phyloP scores from a whole-genome alignment of 2,329 filamentous ascomycete species.

The Lachnellula occidentalis region DNA sequence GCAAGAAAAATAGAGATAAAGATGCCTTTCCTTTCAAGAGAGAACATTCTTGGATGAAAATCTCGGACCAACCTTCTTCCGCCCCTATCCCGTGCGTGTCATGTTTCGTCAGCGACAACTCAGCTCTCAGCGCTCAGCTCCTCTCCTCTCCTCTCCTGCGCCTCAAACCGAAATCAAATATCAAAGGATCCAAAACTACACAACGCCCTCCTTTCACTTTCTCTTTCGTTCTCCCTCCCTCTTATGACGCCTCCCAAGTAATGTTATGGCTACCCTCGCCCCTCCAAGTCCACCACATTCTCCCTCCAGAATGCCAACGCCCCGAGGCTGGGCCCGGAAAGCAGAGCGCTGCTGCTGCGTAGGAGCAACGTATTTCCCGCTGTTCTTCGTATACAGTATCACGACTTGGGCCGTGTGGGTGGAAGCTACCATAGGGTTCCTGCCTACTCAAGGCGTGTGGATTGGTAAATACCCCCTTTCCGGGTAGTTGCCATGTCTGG shows the following conservation, averaged over 20 bases:
- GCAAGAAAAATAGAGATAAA: neutral
- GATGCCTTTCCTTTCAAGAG: no score
- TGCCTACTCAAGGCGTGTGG: conserved; percentile 47
- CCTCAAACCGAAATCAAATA: neutral
- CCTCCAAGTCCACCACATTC: conserved; percentile 31
- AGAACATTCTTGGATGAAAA: neutral
- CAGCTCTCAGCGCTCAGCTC: no score
- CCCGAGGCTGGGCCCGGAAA: conserved; percentile 57
- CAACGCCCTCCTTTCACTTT: neutral
- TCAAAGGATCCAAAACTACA: neutral
- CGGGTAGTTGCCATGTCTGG: neutral
- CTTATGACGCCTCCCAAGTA: conserved; percentile 5
- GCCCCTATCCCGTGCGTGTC: neutral
- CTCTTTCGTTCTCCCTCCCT: neutral
- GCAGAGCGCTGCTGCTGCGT: conserved; percentile 81
- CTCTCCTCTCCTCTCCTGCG: no score
- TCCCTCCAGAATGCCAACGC: conserved; percentile 48
- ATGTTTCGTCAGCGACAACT: neutral
- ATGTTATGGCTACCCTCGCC: conserved; percentile 26
- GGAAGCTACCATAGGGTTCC: conserved; percentile 64
- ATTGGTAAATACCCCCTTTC: conserved; percentile 42
- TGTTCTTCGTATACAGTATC: conserved; percentile 80
- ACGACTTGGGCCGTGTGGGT: conserved; percentile 96
- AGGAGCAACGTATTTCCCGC: conserved; percentile 75
- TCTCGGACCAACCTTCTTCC: neutral